These are phyloP conservation scores for Raphanus raphanistrum DNA, from an alignment of 345 rosid genomes.

Conservation along the genomic window DNA sequence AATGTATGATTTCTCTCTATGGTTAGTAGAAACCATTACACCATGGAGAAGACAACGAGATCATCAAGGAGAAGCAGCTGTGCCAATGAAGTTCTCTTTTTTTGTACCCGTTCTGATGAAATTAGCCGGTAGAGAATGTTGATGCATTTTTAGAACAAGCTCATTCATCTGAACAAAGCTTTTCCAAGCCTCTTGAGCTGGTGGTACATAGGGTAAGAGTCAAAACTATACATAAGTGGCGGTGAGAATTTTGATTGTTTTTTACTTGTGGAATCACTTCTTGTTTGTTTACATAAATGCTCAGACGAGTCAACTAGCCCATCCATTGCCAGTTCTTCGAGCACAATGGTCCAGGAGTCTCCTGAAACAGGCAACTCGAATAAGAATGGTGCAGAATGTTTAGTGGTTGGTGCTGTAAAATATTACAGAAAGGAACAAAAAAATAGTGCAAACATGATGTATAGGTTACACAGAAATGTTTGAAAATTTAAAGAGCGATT, in stretches of 20 bases:
- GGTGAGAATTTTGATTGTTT: background rate
- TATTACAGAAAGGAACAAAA: background rate
- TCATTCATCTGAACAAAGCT: slow-evolving; percentile 81
- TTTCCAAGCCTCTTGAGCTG: slow-evolving; percentile 81
- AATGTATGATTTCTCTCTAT: background rate
- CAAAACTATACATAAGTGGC: background rate
- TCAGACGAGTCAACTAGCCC: slow-evolving; percentile 87
- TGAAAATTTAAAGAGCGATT: background rate
- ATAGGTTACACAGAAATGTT: slow-evolving; percentile 10
- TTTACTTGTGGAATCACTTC: background rate
- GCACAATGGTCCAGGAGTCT: slow-evolving; percentile 89
- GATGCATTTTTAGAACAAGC: slow-evolving; percentile 98
- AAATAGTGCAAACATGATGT: slow-evolving; percentile 23
- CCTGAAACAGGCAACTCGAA: slow-evolving; percentile 57
- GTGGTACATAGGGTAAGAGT: slow-evolving; percentile 81
- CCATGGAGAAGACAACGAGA: background rate
- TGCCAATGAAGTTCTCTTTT: slow-evolving; percentile 45
- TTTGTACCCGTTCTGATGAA: slow-evolving; percentile 65
- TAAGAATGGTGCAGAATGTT: slow-evolving; percentile 36
- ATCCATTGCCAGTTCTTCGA: slow-evolving; percentile 93
- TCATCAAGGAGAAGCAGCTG: slow-evolving; percentile 38
- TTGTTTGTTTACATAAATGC: slow-evolving; percentile 48
- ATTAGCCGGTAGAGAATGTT: slow-evolving; percentile 86
- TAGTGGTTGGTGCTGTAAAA: slow-evolving; percentile 46
- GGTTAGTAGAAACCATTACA: background rate